phyloP scores from a whole-genome alignment of 306 rosid genomes.

The Gastrolobium bilobum region DNA sequence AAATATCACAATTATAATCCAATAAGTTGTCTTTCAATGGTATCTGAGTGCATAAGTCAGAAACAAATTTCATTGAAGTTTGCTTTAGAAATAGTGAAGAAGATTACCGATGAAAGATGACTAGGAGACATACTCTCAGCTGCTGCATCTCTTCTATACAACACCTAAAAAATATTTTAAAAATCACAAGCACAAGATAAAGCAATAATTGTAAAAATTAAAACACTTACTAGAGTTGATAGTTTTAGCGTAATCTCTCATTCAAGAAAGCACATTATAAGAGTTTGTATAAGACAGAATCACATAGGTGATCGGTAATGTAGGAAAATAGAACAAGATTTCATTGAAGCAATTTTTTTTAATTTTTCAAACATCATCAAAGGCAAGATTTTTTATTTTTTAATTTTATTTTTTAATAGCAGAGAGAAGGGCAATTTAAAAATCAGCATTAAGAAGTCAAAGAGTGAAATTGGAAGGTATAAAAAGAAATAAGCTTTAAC shows the following conservation, averaged over 20 bases:
- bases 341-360: constrained; percentile 13
- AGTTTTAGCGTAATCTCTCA: not conserved
- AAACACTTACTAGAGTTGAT: constrained; percentile 5
- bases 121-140: constrained; percentile 64
- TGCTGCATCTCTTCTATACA: constrained; percentile 63
- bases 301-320: not conserved
- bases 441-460: not conserved
- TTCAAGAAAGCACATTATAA: constrained; percentile 2
- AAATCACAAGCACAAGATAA: not conserved
- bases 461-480: not conserved
- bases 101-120: constrained; percentile 77
- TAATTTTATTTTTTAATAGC: not conserved
- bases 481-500: not conserved
- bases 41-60: not conserved
- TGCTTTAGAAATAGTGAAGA: constrained; percentile 7
- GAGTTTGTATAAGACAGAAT: not conserved
- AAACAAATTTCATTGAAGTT: constrained; percentile 18
- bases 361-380: not conserved
- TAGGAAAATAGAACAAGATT: not conserved
- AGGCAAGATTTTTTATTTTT: not conserved
- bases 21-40: not conserved
- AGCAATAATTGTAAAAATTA: constrained; percentile 1
- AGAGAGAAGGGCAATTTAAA: not conserved
- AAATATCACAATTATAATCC: constrained; percentile 28
- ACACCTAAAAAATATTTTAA: constrained; percentile 63